Percentiles rank a stretch among this genome's conserved stretches.
Conservation (phyloP, 495 filamentous ascomycete species). For the Penicillium maclennaniae region DNA sequence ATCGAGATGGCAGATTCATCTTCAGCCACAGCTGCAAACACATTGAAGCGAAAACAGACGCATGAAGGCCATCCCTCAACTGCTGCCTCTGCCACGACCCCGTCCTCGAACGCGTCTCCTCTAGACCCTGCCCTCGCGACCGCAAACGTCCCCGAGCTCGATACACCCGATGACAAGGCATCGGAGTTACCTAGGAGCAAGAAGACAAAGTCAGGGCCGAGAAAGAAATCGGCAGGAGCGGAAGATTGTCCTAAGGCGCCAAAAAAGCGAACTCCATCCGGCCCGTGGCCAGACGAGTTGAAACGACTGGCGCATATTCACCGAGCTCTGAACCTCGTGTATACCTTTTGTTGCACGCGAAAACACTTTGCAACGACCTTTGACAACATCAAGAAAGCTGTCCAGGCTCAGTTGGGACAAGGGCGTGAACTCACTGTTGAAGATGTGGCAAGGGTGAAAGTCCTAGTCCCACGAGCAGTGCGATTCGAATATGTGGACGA, state of each 20-base stretch:
- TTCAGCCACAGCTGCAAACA: background rate
- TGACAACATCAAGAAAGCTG: slow-evolving; percentile 76
- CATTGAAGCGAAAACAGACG: slow-evolving; percentile 22
- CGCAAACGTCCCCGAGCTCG: background rate
- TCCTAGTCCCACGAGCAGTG: slow-evolving; percentile 69
- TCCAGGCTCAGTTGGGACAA: slow-evolving; percentile 72
- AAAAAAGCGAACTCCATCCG: slow-evolving; percentile 28
- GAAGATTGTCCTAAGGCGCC: slow-evolving; percentile 6
- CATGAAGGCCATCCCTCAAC: slow-evolving; percentile 5
- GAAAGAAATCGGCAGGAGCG: slow-evolving; percentile 8
- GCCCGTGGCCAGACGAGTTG: slow-evolving; percentile 74
- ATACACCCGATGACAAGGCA: background rate
- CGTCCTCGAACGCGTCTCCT: slow-evolving; percentile 20
- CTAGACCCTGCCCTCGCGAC: background rate
- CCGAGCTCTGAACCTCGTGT: slow-evolving; percentile 83
- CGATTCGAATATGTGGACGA: slow-evolving; percentile 87
- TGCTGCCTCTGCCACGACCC: background rate
- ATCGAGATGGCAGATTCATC: slow-evolving; percentile 24
- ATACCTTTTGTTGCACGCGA: slow-evolving; percentile 89
- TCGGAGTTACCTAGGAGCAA: slow-evolving; percentile 2
- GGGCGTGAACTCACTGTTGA: slow-evolving; percentile 58
- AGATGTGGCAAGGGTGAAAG: slow-evolving; percentile 79
- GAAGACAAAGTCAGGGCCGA: slow-evolving; percentile 3
- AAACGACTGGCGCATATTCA: slow-evolving; percentile 70
- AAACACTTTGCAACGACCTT: slow-evolving; percentile 91